Evolutionary conservation across 345 rosid species (phyloP).

Genomic region (Gossypioides kirkii): DNA sequence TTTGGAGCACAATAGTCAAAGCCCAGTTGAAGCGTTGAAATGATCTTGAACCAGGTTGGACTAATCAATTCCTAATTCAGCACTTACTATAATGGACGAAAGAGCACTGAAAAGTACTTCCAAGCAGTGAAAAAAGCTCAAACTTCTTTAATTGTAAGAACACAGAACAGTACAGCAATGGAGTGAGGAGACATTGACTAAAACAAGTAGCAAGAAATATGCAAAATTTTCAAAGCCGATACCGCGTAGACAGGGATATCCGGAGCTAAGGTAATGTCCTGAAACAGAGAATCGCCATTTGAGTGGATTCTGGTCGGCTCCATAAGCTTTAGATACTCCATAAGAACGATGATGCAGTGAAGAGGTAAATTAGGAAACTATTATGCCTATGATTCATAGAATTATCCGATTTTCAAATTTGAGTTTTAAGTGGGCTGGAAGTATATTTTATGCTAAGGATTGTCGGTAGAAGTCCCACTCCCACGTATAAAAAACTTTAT

Average conservation of each 20-base stretch:
- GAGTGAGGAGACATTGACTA: neutral
- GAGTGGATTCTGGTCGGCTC: neutral
- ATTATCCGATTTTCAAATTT: too few relatives aligned
- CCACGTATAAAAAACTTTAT: too few relatives aligned
- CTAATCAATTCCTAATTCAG: neutral
- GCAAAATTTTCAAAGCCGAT: neutral
- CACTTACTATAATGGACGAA: neutral
- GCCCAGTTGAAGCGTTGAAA: neutral
- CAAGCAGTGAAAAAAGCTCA: neutral
- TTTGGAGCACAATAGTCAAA: neutral
- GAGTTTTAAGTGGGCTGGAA: neutral
- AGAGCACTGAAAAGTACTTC: neutral
- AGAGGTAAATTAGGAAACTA: neutral
- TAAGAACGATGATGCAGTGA: neutral
- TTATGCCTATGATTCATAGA: too few relatives aligned
- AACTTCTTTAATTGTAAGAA: neutral
- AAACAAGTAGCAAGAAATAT: neutral
- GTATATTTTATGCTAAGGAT: too few relatives aligned
- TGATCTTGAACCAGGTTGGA: neutral
- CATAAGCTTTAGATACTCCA: neutral
- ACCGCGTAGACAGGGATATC: conserved; percentile 44
- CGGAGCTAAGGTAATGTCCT: conserved; percentile 33
- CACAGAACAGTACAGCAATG: neutral
- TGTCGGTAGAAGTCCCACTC: too few relatives aligned
- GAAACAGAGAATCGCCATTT: conserved; percentile 29